Evolutionary conservation across 192 early-diverging fungal genomes (phyloP).

Genomic region (Physocladia obscura): DNA sequence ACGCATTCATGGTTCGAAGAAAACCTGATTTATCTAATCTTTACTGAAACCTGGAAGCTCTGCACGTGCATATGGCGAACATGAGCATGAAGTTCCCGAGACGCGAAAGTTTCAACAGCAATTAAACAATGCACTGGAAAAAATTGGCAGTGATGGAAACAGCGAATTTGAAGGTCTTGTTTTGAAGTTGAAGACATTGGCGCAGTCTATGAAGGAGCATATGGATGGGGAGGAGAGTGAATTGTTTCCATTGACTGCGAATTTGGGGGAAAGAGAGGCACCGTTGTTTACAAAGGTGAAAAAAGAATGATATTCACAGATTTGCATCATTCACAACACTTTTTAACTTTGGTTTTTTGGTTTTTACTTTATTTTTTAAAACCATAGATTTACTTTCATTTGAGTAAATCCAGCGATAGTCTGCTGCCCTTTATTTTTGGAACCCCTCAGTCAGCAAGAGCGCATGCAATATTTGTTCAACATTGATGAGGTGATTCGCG

Average conservation of each 20-base stretch:
- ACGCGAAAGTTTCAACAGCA: background rate
- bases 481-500: background rate
- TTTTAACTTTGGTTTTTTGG: no score
- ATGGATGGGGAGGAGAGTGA: constrained; percentile 15
- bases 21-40: constrained; percentile 16
- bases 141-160: background rate
- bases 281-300: background rate
- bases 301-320: no score
- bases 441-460: constrained; percentile 8
- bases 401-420: background rate
- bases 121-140: background rate
- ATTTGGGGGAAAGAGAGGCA: background rate
- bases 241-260: background rate
- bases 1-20: constrained; percentile 21
- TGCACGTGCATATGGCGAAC: constrained; percentile 1
- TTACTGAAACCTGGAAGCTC: constrained; percentile 15
- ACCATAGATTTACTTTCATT: constrained; percentile 1
- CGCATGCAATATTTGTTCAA: constrained; percentile 28
- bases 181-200: background rate
- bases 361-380: no score
- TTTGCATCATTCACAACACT: no score
- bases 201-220: background rate
- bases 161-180: constrained; percentile 5
- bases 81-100: background rate
- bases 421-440: constrained; percentile 26